Conservation (phyloP, 148 eudicot species). For the Spergularia marina region DNA sequence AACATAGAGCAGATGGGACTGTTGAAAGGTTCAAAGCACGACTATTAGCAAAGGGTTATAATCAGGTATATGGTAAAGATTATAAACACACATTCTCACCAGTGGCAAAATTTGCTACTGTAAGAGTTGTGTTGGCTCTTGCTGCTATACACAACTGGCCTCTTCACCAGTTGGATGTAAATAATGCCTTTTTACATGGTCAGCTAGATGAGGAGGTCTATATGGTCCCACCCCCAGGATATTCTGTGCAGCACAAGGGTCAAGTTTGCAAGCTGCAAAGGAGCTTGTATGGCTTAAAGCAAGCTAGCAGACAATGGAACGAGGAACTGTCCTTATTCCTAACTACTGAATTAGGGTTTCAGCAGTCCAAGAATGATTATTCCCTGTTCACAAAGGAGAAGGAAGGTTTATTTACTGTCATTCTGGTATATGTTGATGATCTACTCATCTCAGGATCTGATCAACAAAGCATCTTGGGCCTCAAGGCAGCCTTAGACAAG, state of each 20-base stretch:
- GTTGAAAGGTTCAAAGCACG: background rate
- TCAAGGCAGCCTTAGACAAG: background rate
- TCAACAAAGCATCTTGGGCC: background rate
- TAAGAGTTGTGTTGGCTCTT: background rate
- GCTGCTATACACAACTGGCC: background rate
- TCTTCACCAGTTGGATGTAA: background rate
- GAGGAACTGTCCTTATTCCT: background rate
- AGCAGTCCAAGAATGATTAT: background rate
- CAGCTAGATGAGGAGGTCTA: background rate
- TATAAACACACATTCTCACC: background rate
- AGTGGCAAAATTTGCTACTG: background rate
- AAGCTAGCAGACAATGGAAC: background rate
- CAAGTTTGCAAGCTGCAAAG: too few relatives aligned
- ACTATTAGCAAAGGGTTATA: background rate
- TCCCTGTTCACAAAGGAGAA: background rate
- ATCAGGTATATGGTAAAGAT: background rate
- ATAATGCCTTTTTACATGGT: background rate
- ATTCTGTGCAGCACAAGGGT: too few relatives aligned
- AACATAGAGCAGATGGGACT: background rate
- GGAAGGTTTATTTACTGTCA: background rate
- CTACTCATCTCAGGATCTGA: background rate
- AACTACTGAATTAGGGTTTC: background rate
- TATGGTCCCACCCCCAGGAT: too few relatives aligned
- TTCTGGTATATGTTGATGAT: conserved; percentile 5
- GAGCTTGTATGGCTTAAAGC: too few relatives aligned